Conservation (phyloP, 2,329 filamentous ascomycete genomes). For the Phyllosticta citribraziliensis region DNA sequence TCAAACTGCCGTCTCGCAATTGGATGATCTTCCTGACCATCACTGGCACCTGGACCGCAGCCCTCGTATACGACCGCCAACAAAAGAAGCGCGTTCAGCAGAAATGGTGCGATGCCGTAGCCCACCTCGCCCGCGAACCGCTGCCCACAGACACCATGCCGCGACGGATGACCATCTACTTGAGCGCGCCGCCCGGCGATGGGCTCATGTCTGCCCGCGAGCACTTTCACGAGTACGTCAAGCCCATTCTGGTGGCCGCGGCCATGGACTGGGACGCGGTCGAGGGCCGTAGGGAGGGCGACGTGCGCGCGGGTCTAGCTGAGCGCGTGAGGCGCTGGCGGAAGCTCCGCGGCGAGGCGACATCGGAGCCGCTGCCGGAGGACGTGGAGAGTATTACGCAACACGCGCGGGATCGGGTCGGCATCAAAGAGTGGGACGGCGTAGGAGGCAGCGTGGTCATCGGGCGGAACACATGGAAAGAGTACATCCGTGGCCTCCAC, state of each 20-base stretch:
- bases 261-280: constrained; percentile 95
- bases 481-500: constrained; percentile 86
- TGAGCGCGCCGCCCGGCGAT: constrained; percentile 80
- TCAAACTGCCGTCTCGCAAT: constrained; percentile 84
- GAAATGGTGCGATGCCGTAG: constrained; percentile 78
- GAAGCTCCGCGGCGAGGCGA: constrained; percentile 48
- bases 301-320: constrained; percentile 76
- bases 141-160: constrained; percentile 65
- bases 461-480: constrained; percentile 91
- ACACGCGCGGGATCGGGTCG: constrained; percentile 53
- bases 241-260: constrained; percentile 80
- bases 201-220: constrained; percentile 77
- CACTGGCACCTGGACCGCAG: constrained; percentile 64
- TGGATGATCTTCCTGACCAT: constrained; percentile 93
- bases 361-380: constrained; percentile 34
- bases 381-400: constrained; percentile 53
- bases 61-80: constrained; percentile 83
- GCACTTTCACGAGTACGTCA: constrained; percentile 92
- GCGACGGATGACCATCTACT: constrained; percentile 74
- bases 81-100: constrained; percentile 78
- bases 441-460: constrained; percentile 77
- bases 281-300: constrained; percentile 85
- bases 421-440: constrained; percentile 62
- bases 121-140: constrained; percentile 70
- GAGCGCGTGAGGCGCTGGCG: constrained; percentile 67